Evolutionary conservation across 495 filamentous ascomycete genomes (phyloP).

Genomic region (Hypoxylon intermedium): DNA sequence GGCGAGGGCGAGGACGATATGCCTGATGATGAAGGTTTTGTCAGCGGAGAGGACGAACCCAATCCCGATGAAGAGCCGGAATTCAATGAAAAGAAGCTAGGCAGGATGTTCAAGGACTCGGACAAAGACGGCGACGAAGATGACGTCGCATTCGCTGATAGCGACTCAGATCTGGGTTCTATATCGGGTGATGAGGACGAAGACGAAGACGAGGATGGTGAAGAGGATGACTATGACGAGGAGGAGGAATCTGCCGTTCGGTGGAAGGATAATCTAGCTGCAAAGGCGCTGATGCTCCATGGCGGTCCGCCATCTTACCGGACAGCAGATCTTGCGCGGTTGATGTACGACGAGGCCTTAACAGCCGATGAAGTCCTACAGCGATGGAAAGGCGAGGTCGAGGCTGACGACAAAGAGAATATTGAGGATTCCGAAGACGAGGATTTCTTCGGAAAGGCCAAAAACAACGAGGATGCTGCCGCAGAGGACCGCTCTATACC

Average conservation of each 20-base stretch:
- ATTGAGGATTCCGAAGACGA: constrained; percentile 74
- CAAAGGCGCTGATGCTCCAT: constrained; percentile 76
- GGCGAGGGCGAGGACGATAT: constrained; percentile 62
- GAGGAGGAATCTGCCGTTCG: constrained; percentile 70
- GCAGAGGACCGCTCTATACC: constrained; percentile 80
- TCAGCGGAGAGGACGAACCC: constrained; percentile 66
- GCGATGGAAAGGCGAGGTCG: constrained; percentile 81
- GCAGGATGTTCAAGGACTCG: constrained; percentile 58
- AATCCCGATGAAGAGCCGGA: constrained; percentile 62
- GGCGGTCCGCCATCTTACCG: constrained; percentile 71
- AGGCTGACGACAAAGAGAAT: constrained; percentile 58
- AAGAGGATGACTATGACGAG: constrained; percentile 60
- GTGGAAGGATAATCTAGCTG: constrained; percentile 88
- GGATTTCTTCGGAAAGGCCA: constrained; percentile 79
- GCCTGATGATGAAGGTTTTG: constrained; percentile 65
- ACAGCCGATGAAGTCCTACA: constrained; percentile 75
- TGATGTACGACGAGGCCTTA: constrained; percentile 87
- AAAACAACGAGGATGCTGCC: constrained; percentile 65
- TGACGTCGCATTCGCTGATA: constrained; percentile 88
- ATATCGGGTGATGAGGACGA: constrained; percentile 72
- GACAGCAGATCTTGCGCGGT: constrained; percentile 76
- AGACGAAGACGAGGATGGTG: constrained; percentile 61
- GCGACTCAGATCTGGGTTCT: constrained; percentile 93
- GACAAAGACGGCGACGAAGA: constrained; percentile 57
- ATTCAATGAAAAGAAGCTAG: constrained; percentile 63